phyloP scores from a whole-genome alignment of 2,329 filamentous ascomycete species.

The Colletotrichum horii region DNA sequence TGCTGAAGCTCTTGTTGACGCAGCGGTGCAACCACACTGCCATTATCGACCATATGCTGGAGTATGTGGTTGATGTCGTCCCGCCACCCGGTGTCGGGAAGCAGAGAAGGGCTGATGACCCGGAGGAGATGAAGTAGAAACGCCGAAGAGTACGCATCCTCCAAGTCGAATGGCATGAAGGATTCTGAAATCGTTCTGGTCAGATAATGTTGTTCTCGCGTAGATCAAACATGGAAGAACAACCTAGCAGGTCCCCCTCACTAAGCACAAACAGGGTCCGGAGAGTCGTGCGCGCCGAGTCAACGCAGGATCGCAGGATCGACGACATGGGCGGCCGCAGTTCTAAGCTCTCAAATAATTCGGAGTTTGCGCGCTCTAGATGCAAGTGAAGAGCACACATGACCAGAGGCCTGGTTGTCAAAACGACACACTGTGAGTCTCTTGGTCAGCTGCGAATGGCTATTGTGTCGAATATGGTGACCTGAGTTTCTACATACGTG shows the following conservation, averaged over 20 bases:
- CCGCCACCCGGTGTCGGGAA: background rate
- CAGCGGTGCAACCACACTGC: background rate
- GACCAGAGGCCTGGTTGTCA: background rate
- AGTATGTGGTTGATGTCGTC: background rate
- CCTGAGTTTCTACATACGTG: background rate
- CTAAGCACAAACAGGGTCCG: background rate
- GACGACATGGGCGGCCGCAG: background rate
- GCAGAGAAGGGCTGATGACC: background rate
- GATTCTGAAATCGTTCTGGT: background rate
- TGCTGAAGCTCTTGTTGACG: background rate
- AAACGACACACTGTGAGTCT: background rate
- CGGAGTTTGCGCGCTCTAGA: background rate
- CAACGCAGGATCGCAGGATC: background rate
- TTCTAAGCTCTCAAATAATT: background rate
- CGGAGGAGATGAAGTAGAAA: background rate
- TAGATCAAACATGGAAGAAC: background rate
- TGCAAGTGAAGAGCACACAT: background rate
- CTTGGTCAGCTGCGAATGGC: background rate
- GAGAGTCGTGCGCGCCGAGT: background rate
- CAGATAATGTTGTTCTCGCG: background rate
- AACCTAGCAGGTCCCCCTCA: background rate
- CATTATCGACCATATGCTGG: background rate
- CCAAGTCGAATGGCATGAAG: background rate
- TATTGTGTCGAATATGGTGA: background rate
- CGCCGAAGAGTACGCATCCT: background rate